Base-by-base conservation (phyloP, 176 grass and related monocot genomes). In the Musa schizocarpa region DNA sequence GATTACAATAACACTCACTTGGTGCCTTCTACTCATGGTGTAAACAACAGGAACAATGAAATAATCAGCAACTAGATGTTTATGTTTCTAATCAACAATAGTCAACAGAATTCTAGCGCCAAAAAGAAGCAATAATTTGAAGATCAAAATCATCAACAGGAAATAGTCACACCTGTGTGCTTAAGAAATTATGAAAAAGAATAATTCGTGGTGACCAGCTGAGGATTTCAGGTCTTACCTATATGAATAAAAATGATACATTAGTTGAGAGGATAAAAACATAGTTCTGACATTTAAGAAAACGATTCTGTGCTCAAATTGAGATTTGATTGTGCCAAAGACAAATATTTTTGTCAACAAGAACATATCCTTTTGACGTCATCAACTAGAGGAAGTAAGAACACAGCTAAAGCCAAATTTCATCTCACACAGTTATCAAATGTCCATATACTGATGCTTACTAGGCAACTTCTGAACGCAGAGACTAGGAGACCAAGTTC, bases 141-240 rank as follows among this genome's bases (percentile, higher is more conserved):
- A 21, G 52, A 56, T 11, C 34, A 63, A 22, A 75, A 16, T 5
- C 24, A 77, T 65, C 23, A 13, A 63, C 17, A 26, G 63, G 69
- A 72, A 54, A 69, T 22, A 13, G 20, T 2, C 69, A 1, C 66
- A 91, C 85, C 85, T 91, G 85, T 52, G 76, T 85, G 82, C 85
- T 91, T 75, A 91, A 83, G 76, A 91, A 87, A 75, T 91, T 91
- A 54, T 87, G 85, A 65, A 87, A 91, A 80, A 87, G 54, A 91
- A 87, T 85, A 80, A 91, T 85, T 52, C 80, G 82, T 71, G 85
- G 88, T 14, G n/a, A 71, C 88, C 88, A 91, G 74, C 74, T 91
- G 74, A 91, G 81, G 66, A 91, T 73, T 83, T 85, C 82, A 81
- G 88, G 88, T 63, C 83, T 87, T 74, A 91, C 89, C 89, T 91